These are phyloP conservation scores for Fusarium coffeatum DNA, from an alignment of 2,329 filamentous ascomycete genomes.

Conservation along the genomic window DNA sequence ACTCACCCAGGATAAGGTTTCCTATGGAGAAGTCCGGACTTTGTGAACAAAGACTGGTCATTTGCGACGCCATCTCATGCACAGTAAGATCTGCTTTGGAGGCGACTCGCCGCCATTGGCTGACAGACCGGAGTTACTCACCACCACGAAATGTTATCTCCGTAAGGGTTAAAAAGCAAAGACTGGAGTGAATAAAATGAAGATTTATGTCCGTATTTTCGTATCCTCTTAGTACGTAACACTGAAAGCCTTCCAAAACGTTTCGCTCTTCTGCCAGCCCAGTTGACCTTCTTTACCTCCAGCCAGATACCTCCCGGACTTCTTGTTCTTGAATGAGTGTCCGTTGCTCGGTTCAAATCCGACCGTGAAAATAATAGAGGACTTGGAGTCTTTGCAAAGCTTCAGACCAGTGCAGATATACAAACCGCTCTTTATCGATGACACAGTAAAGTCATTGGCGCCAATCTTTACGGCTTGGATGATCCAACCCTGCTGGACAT, in stretches of 20 bases:
- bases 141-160: background rate
- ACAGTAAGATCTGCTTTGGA: background rate
- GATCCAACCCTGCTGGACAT: constrained; percentile 2
- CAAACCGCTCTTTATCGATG: background rate
- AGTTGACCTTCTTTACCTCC: background rate
- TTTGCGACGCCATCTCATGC: background rate
- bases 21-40: background rate
- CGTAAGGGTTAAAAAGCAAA: background rate
- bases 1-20: rapidly evolving
- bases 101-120: background rate
- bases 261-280: background rate
- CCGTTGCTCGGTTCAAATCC: background rate
- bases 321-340: background rate
- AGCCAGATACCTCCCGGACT: background rate
- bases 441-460: background rate
- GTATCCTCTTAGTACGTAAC: background rate
- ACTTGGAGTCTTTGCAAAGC: background rate
- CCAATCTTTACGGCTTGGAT: background rate
- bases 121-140: background rate
- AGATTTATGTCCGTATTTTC: background rate
- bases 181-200: background rate
- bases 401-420: background rate
- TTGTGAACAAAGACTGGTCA: background rate
- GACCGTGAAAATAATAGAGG: background rate
- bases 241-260: background rate